Evolutionary conservation across 768 basidiomycete genomes (phyloP), one percentile per base, ranked within the genome.

Genomic region (Crassisporium funariophilum): DNA sequence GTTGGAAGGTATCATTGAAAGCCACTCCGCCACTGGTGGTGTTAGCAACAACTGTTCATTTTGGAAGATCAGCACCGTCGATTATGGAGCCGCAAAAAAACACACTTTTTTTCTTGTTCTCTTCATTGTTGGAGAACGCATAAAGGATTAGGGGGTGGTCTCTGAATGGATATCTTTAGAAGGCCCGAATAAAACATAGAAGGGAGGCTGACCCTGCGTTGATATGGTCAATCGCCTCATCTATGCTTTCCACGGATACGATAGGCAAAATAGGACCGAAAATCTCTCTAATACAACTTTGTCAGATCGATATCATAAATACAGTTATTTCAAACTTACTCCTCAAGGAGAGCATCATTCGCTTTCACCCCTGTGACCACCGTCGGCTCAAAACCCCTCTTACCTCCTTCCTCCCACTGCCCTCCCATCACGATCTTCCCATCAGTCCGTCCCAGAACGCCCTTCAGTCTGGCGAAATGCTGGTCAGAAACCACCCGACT

Each of bases 181-280:
- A 31, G 45, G n/a, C 7, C 34, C 2, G 22, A 11, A 5, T 41
- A 37, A 19, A 41, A 5, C 3, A 33, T 11, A 21, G 27, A 13
- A 29, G 19, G 31, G 13, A 13, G 6, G 45, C 73, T 13, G 40
- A 84, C 85, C 74, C 70, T 3, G 66, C 61, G 36, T 76, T 77
- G 34, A 88, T 62, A 54, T 80, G 80, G 1, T 71, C 68, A 27
- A 86, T 67, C 0, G 81, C 86, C 15, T 79, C 77, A 2, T 80
- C 72, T 5, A 85, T 43, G 42, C 62, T 68, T 23, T 82, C 76
- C 0, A 89, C 75, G 0, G 79, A 67, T 10, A 88, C 55, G 35
- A 91, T 71, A 0, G 87, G 81, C 5, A 90, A 56, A 17, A 90
- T 61, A 0, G 88, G 88, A 0, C 86, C 88, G 53, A 91, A 91